Evolutionary conservation across 345 rosid genomes (phyloP), one percentile per base, ranked within the genome.

Genomic region (Acer yangbiense): DNA sequence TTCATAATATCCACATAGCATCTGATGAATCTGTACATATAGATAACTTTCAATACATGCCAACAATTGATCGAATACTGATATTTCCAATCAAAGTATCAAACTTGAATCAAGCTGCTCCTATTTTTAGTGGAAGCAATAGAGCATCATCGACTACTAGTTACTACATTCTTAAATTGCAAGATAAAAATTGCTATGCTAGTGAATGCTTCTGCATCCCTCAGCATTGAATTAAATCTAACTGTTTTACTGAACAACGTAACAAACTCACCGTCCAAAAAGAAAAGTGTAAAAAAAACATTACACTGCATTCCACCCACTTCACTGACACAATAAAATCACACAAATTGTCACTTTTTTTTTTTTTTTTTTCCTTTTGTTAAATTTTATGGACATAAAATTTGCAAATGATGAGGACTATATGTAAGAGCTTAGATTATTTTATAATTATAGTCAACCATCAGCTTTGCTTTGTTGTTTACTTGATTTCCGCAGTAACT

Each of bases 71-170:
- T 32, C 18, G 64, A 57, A 21, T 72, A 52, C 41, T 52, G 6
- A 23, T 48, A 69, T 71, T 29, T 72, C 17, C 20, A 9, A 69
- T 32, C 35, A 35, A 35, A 72, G 44, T 10, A 60, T 58, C 75
- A 72, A 27, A n/a, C 52, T 58, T 58, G 3, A 72, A 57, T 58
- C 65, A 35, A 11, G 66, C 6, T n/a, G 20, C 35, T 57, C 75
- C 52, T 35, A 18, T 63, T 57, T 71, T 72, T 11, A 50, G 64
- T 35, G 29, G 43, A 57, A 57, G 46, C 58, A 18, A 7, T 5
- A 60, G 35, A 35, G 46, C 58, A 18, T 8, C n/a, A 60, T 60
- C 2, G 64, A 9, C 64, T 58, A 18, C 63, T n/a, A n/a, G 63
- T 58, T 58, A 58, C 23, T 20, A n/a, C 18, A 52, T 14, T 52